Evolutionary conservation across 805 yeast genomes (phyloP).

Genomic region (Trichomonascus vanleenenianus): DNA sequence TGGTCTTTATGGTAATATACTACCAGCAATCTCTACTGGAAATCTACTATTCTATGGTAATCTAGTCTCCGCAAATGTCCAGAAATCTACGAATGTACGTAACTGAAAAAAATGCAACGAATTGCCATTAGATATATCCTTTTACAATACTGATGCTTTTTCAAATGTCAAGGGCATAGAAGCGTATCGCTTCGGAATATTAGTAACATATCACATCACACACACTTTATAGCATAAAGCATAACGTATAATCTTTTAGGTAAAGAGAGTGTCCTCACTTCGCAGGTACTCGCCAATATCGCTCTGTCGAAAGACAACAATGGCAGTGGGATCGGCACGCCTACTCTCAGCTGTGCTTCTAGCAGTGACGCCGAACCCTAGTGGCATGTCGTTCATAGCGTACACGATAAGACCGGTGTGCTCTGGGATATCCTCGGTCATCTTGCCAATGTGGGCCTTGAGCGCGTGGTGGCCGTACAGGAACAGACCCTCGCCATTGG

Average conservation of each 20-base stretch:
- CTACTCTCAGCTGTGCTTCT: conserved; percentile 85
- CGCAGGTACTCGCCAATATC: conserved; percentile 97
- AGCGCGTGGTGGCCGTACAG: conserved; percentile 92
- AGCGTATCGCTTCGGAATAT: too few relatives aligned
- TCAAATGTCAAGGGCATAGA: background rate
- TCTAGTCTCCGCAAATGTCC: too few relatives aligned
- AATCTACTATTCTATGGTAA: too few relatives aligned
- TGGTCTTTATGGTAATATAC: too few relatives aligned
- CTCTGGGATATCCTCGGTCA: conserved; percentile 96
- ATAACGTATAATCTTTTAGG: conserved; percentile 45
- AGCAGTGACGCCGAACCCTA: conserved; percentile 94
- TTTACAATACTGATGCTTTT: background rate
- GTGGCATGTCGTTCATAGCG: conserved; percentile 83
- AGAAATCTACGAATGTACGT: too few relatives aligned
- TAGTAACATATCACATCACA: too few relatives aligned
- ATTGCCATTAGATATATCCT: background rate
- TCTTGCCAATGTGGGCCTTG: conserved; percentile 93
- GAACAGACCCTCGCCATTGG: conserved; percentile 98
- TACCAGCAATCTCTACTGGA: too few relatives aligned
- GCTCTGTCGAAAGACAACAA: conserved; percentile 93
- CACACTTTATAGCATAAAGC: too few relatives aligned
- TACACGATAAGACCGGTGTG: conserved; percentile 92
- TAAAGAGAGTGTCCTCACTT: conserved; percentile 93
- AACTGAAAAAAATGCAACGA: background rate
- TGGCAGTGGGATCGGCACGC: conserved; percentile 84